Percentiles rank a stretch among this genome's conserved stretches.
phyloP scores from a whole-genome alignment of 768 basidiomycete genomes.

The Pleurotus tuber-regium region DNA sequence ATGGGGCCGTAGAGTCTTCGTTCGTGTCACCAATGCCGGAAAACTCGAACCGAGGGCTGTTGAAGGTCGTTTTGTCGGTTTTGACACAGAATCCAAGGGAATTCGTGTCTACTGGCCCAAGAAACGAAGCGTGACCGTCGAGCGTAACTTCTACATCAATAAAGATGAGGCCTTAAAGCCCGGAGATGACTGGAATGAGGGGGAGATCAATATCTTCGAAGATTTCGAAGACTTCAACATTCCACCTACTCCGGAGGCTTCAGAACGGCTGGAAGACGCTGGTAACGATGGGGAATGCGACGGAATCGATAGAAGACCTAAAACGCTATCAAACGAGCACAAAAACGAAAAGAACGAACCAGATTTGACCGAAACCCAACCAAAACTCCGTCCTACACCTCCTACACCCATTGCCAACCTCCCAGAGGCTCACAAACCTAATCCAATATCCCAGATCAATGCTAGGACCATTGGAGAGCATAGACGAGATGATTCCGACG shows the following conservation, averaged over 20 bases:
- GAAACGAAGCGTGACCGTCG: conserved; percentile 21
- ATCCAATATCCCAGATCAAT: not conserved
- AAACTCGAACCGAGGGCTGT: conserved; percentile 21
- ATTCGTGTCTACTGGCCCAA: conserved; percentile 27
- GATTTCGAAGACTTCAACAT: not conserved
- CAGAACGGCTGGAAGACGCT: not conserved
- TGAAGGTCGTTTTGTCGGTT: conserved; percentile 21
- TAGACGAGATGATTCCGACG: not conserved
- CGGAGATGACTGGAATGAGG: conserved; percentile 24
- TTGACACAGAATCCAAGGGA: conserved; percentile 25
- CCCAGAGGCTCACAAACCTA: not conserved
- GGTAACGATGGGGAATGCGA: too few relatives aligned
- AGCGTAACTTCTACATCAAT: conserved; percentile 23
- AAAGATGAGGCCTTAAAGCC: conserved; percentile 15
- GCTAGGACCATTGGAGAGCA: not conserved
- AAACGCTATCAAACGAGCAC: not conserved
- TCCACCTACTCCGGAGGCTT: not conserved
- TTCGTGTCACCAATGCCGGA: not conserved
- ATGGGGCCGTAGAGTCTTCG: not conserved
- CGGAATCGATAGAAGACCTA: not conserved
- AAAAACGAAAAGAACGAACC: not conserved
- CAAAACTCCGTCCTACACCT: not conserved
- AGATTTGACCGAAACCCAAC: not conserved
- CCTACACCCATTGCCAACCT: not conserved
- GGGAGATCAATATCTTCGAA: conserved; percentile 19